Conservation (phyloP, 1,284 basidiomycete species). For the Naganishia cerealis region DNA sequence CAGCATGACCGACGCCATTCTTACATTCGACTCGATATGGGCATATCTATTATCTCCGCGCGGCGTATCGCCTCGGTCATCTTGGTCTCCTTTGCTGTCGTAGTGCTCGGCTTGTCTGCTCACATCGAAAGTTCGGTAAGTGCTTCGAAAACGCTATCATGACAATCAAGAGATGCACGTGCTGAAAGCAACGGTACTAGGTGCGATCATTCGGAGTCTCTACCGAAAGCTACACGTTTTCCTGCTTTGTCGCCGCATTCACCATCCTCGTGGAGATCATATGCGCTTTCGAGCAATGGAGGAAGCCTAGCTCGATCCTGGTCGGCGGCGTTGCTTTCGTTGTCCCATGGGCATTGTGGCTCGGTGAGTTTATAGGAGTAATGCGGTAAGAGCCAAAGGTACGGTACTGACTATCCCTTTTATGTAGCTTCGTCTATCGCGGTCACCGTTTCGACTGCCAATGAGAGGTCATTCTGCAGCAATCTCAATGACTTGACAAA, state of each 20-base stretch:
- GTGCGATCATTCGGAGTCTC: conserved; percentile 37
- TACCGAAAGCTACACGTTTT: conserved; percentile 38
- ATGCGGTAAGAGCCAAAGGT: neutral
- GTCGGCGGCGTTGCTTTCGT: neutral
- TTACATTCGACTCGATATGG: neutral
- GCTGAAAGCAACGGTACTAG: conserved; percentile 17
- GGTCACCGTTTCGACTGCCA: conserved; percentile 37
- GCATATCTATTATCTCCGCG: conserved; percentile 16
- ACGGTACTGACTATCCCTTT: neutral
- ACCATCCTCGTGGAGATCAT: conserved; percentile 37
- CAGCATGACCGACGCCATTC: neutral
- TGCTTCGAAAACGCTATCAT: conserved; percentile 13
- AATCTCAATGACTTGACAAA: conserved; percentile 41
- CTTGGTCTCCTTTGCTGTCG: conserved; percentile 38
- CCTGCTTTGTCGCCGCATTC: conserved; percentile 41
- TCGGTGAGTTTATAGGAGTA: conserved; percentile 34
- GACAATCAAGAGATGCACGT: neutral
- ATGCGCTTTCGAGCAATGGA: conserved; percentile 24
- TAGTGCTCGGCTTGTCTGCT: conserved; percentile 42
- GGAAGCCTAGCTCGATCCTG: conserved; percentile 16
- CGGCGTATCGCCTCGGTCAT: conserved; percentile 32
- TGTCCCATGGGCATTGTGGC: conserved; percentile 39
- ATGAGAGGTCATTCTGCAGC: conserved; percentile 39
- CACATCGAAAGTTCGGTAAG: conserved; percentile 41
- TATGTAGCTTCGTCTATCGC: conserved; percentile 33